Evolutionary conservation across 768 basidiomycete genomes (phyloP), one percentile per base, ranked within the genome.

Genomic region (Leccinum uliginosum): DNA sequence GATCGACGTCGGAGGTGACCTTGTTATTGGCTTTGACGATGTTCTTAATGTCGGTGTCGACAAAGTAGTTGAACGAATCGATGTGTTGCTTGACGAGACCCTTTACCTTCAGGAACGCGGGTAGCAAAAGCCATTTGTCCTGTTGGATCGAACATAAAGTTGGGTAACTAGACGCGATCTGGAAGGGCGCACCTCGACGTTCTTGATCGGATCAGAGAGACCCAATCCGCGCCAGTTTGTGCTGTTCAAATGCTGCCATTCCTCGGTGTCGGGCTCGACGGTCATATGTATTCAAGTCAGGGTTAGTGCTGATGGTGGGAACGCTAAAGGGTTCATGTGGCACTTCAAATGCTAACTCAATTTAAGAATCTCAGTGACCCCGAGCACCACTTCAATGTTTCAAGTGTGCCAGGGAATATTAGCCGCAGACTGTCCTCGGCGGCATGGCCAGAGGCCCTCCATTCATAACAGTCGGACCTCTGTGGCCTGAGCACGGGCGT

Each of bases 81-180:
- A 98, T 91, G 69, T 99, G 97, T 69, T 98, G 97, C 76, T 98
- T 98, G 59, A 99, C 97, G 14, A 99, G 86, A 57, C 97, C 97
- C 67, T 99, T 99, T 59, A 97, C 92, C 74, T 95, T 90, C 51
- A 99, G 79, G 67, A 98, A 99, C 10, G 95, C 96, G 2, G 97
- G 97, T 3, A 99, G 77, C 10, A 99, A 77, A 19, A 97, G 83
- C 97, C 97, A 99, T 85, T 99, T 99, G 71, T 99, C 97, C 95
- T 97, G 63, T 45, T 4, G 17, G 30, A 14, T 50, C 26, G 7
- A 14, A 10, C 51, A 53, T 56, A 32, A 61, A 58, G 54, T 51
- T 34, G 24, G 6, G 30, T 4, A 9, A 24, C 54, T 19, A 59
- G 9, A 32, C 32, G 26, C 15, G 24, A 45, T 9, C 50, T 27